These are phyloP conservation scores for Tulasnella sp. DNA, from an alignment of 768 basidiomycete species.

Conservation along the genomic window DNA sequence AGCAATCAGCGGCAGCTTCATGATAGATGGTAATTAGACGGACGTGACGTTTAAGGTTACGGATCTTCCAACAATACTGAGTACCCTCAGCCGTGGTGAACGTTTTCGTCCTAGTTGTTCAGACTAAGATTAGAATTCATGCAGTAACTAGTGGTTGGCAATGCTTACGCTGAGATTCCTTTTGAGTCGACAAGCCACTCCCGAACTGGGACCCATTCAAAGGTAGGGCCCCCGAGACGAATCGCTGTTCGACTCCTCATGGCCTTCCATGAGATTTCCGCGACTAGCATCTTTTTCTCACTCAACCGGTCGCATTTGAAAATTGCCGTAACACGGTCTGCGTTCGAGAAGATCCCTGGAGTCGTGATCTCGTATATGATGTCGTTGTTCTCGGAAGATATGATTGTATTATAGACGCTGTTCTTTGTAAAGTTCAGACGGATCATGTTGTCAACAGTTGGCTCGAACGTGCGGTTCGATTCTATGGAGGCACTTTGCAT, in stretches of 20 bases:
- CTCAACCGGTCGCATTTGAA: not conserved
- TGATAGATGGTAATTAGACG: too few relatives aligned
- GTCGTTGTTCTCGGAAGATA: not conserved
- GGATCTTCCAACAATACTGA: not conserved
- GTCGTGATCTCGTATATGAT: slow-evolving; percentile 9
- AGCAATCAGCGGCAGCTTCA: too few relatives aligned
- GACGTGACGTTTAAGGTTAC: not conserved
- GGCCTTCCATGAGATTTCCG: slow-evolving; percentile 4
- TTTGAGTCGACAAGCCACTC: not conserved
- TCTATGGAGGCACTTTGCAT: not conserved
- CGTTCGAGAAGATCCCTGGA: not conserved
- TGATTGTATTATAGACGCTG: slow-evolving; percentile 1
- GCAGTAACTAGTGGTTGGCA: not conserved
- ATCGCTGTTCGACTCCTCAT: not conserved
- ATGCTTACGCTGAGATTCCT: not conserved
- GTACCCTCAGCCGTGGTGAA: not conserved
- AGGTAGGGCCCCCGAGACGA: not conserved
- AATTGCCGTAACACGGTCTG: not conserved
- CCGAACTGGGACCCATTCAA: not conserved
- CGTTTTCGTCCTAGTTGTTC: not conserved
- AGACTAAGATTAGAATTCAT: too few relatives aligned
- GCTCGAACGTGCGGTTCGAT: not conserved
- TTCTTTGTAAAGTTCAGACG: not conserved
- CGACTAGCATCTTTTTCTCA: not conserved
- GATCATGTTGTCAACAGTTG: not conserved